Conservation (phyloP, 2,329 filamentous ascomycete genomes). For the Fusarium nisikadoi region DNA sequence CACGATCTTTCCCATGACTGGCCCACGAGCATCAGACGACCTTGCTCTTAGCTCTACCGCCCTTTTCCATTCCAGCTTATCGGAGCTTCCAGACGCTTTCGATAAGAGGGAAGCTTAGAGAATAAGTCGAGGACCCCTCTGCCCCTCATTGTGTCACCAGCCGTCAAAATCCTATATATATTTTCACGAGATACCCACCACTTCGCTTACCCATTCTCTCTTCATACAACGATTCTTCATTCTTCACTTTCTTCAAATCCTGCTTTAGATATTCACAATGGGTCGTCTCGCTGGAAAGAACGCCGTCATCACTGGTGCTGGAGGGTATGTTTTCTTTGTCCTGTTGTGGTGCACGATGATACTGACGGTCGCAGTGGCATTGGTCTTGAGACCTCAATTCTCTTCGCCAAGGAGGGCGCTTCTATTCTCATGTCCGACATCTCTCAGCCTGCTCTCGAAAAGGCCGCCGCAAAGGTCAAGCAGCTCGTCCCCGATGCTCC, state of each 20-base stretch:
- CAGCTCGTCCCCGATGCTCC: constrained; percentile 73
- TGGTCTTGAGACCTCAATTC: constrained; percentile 89
- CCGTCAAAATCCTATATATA: not conserved
- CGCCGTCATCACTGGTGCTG: constrained; percentile 83
- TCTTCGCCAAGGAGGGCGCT: constrained; percentile 90
- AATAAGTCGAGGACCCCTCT: not conserved
- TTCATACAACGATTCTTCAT: not conserved
- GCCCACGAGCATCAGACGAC: constrained; percentile 20
- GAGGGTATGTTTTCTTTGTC: constrained; percentile 70
- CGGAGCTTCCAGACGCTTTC: constrained; percentile 23
- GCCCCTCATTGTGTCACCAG: constrained; percentile 9
- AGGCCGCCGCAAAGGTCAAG: constrained; percentile 78
- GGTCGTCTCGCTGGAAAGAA: constrained; percentile 70
- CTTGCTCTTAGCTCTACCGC: not conserved
- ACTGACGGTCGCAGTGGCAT: constrained; percentile 73
- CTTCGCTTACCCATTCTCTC: not conserved
- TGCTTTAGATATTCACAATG: constrained; percentile 41
- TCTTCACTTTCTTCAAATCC: not conserved
- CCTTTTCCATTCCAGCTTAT: constrained; percentile 19
- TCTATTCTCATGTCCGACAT: constrained; percentile 88
- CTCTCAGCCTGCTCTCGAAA: constrained; percentile 79
- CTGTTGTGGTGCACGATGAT: not conserved
- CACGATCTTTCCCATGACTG: constrained; percentile 15
- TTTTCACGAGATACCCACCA: constrained; percentile 6
- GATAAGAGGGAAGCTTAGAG: constrained; percentile 22